Percentiles rank a stretch among this genome's conserved stretches.
Evolutionary conservation across 441 rosid genomes (phyloP).

Genomic region (Sinapis alba): DNA sequence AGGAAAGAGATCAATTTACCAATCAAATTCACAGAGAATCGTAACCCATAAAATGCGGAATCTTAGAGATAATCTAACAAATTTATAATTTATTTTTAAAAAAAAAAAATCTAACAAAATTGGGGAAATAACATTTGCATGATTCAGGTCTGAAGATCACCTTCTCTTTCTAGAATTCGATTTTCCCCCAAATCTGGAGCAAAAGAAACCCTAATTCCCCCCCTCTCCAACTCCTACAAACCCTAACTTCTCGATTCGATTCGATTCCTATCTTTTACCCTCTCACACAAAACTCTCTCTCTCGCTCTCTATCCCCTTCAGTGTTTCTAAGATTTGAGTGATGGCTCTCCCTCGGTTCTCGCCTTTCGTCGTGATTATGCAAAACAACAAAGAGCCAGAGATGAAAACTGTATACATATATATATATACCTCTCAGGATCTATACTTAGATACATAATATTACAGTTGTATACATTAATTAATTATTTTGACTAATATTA

Average conservation of each 20-base stretch:
- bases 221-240: conserved; percentile 29
- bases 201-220: conserved; percentile 35
- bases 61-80: conserved; percentile 25
- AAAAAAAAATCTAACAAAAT: conserved; percentile 24
- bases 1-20: background rate
- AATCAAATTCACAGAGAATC: conserved; percentile 26
- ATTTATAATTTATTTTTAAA: background rate
- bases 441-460: conserved; percentile 15
- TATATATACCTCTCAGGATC: conserved; percentile 41
- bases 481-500: too few species aligned
- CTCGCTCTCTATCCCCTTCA: conserved; percentile 15
- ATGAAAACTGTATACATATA: conserved; percentile 24
- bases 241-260: conserved; percentile 32
- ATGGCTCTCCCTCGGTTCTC: conserved; percentile 21
- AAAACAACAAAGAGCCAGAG: conserved; percentile 38
- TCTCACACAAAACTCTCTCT: background rate
- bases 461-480: too few species aligned
- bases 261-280: conserved; percentile 10
- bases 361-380: conserved; percentile 3
- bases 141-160: conserved; percentile 52
- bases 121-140: conserved; percentile 33
- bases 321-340: conserved; percentile 29
- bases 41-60: conserved; percentile 34
- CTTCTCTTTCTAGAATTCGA: conserved; percentile 42
- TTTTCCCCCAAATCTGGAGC: conserved; percentile 35